Evolutionary conservation across 352 stramenopile genomes (phyloP), one percentile per base, ranked within the genome.

Genomic region (Pythium chondricola): DNA sequence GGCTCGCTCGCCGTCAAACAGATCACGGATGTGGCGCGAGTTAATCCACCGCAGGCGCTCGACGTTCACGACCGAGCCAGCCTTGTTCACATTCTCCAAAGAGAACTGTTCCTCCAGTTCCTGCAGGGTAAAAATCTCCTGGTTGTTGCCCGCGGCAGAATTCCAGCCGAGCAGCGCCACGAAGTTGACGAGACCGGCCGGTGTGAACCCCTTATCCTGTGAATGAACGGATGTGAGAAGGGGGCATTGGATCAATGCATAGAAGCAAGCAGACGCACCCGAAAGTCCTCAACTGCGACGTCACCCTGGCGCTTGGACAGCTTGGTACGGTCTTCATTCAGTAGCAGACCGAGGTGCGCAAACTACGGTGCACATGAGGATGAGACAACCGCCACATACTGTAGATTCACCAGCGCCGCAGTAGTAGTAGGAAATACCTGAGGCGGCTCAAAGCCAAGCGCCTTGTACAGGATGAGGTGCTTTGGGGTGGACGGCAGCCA

Each of bases 101-200:
- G 81, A 88, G 33, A 96, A 95, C 62, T 88, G 64, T 20, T 79
- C 47, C 37, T 80, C 56, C 13, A 99, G 72, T 49, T 98, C 94
- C 24, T 96, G 75, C 52, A 97, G 74, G 6, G 79, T 79, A 52
- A 98, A 99, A 52, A 99, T 97, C 58, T 99, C 96, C 61, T 98
- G 91, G 40, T 98, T 97, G 40, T 96, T 98, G 18, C 95, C 95
- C 43, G 93, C 84, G 9, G 81, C 79, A 9, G 83, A 81, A 63
- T 98, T 98, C 96, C 96, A 99, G 14, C 96, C 96, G 16, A 99
- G 83, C n/a, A 98, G 68, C 13, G 95, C 91, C 8, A 99, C 80
- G 55, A 98, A 99, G 55, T 99, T 99, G 38, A 98, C 95, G 52
- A 99, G 92, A 0, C 94, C 95, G 58, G 91, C 93, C 11, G 96